Percentiles rank a stretch among this genome's conserved stretches.
Evolutionary conservation across 2,329 filamentous ascomycete genomes (phyloP).

Genomic region (Calycina marina): DNA sequence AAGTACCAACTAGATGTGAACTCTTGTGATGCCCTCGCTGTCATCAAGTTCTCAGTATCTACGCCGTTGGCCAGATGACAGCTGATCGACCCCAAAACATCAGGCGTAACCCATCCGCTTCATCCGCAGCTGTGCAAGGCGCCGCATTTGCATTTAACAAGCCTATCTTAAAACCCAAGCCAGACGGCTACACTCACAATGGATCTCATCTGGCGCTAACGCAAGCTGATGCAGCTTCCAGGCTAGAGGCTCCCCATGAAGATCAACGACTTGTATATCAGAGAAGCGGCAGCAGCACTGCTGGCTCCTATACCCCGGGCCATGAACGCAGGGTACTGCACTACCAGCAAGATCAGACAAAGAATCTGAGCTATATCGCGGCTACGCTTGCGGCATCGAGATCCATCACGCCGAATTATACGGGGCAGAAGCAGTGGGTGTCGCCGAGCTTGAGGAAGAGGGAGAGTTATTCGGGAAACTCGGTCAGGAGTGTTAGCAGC

Average conservation of each 20-base stretch:
- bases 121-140: conserved; percentile 33
- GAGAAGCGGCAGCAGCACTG: conserved; percentile 12
- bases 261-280: conserved; percentile 6
- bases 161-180: conserved; percentile 27
- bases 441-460: conserved; percentile 3
- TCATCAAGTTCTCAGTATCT: too few species aligned
- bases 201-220: conserved; percentile 30
- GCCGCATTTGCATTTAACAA: conserved; percentile 33
- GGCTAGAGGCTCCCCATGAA: conserved; percentile 2
- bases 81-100: too few species aligned
- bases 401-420: conserved; percentile 33
- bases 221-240: conserved; percentile 27
- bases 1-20: too few species aligned
- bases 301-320: conserved; percentile 5
- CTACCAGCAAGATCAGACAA: conserved; percentile 14
- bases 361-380: conserved; percentile 46
- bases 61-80: too few species aligned
- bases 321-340: conserved; percentile 7
- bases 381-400: conserved; percentile 48
- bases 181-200: conserved; percentile 24
- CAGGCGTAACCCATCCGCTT: too few species aligned
- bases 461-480: conserved; percentile 1
- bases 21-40: too few species aligned
- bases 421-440: conserved; percentile 10
- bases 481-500: conserved; percentile 11